Base-by-base conservation (phyloP, 805 yeast species). In the Tetrapisispora namnaoensis region DNA sequence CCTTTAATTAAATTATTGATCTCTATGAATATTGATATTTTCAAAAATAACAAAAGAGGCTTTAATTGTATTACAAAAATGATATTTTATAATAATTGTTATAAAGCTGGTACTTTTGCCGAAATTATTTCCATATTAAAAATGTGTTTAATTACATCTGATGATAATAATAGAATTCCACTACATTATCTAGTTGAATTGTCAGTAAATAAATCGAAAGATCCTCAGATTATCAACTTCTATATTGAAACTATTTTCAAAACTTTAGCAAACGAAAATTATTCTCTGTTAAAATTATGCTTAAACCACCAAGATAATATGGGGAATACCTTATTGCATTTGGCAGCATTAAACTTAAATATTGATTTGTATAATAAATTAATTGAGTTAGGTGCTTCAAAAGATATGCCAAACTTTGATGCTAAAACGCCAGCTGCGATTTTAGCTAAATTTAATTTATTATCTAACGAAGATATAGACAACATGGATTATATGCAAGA, bases 321-420 rank as follows among this genome's bases (percentile, higher is more conserved):
- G 51, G 97, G 97, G 4, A 87, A 89, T 56, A 87, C 96, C 0
- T 87, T 95, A 7, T 68, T 89, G 44, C 95, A 88, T 58, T 70
- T 91, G 42, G 89, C 95, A 0, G 78, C 70, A 6, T 49, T 63
- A 24, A 67, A 67, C 43, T 47, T 61, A 28, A 67, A 66, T 47
- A 50, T 66, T 42, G 62, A 60, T 21, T 50, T 66, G 10, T 66
- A 64, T 50, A 60, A 62, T 43, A 63, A 58, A 45, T 48, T 67
- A 8, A 55, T 60, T 42, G 56, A 61, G 20, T 44, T 66, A 38
- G 70, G 70, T 8, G 61, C 68, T 14, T 56, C 63, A 2, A 56
- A 61, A 50, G 61, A 58, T 46, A 53, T 63, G 28, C 44, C 55
- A 6, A 66, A 67, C 48, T 48, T 53, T 21, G 60, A 61, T 41